Percentiles rank a stretch among this genome's conserved stretches.
Conservation (phyloP, 768 basidiomycete genomes). For the Nidularia pulvinata region DNA sequence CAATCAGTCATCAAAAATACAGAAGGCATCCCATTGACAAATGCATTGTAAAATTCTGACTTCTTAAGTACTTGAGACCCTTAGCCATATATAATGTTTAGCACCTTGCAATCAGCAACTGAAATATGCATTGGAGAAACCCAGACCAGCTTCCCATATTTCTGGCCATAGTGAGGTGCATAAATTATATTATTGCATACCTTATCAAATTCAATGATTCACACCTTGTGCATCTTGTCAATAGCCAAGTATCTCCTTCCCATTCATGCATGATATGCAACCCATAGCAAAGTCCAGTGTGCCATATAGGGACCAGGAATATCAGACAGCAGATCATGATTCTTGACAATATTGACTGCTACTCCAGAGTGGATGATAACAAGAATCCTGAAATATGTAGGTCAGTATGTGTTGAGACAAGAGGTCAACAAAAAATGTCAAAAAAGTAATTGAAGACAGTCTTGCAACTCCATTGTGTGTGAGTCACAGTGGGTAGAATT, state of each 20-base stretch:
- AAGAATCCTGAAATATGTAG: too few relatives aligned
- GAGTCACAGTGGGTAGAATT: too few relatives aligned
- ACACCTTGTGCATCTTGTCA: slow-evolving; percentile 22
- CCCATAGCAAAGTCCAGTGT: slow-evolving; percentile 24
- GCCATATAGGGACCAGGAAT: slow-evolving; percentile 26
- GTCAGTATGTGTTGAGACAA: too few relatives aligned
- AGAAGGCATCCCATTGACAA: slow-evolving; percentile 20
- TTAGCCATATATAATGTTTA: slow-evolving; percentile 25
- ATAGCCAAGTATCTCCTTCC: slow-evolving; percentile 24
- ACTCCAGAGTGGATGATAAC: too few relatives aligned
- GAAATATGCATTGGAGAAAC: slow-evolving; percentile 30
- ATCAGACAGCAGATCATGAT: neutral
- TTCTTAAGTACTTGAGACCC: slow-evolving; percentile 23
- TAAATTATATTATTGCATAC: neutral
- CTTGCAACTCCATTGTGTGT: too few relatives aligned
- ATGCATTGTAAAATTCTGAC: slow-evolving; percentile 27
- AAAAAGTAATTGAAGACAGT: too few relatives aligned
- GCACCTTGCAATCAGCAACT: slow-evolving; percentile 20
- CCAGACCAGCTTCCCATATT: slow-evolving; percentile 16
- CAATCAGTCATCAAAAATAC: slow-evolving; percentile 27
- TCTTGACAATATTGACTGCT: neutral
- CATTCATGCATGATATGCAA: slow-evolving; percentile 23
- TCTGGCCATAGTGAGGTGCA: neutral
- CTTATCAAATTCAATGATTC: neutral
- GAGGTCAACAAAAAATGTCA: too few relatives aligned